Conservation (phyloP, 2,329 filamentous ascomycete genomes). For the Helicocarpus griseus region DNA sequence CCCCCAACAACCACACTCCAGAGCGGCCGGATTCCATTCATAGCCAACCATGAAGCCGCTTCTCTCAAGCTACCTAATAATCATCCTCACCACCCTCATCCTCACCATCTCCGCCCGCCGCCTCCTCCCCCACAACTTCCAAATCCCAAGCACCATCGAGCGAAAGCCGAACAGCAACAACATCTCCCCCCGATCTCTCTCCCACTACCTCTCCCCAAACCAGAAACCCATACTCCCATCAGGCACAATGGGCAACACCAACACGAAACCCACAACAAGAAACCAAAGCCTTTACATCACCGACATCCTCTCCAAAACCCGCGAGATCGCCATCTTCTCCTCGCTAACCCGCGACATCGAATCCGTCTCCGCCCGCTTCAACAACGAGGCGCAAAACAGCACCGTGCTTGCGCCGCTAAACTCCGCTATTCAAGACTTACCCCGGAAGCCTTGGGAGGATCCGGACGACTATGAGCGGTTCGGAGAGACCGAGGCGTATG, state of each 20-base stretch:
- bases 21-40: neutral
- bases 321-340: slow-evolving; percentile 74
- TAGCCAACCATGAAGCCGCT: neutral
- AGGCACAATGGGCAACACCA: neutral
- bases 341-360: slow-evolving; percentile 52
- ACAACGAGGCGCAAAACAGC: slow-evolving; percentile 54
- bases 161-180: neutral
- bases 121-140: neutral
- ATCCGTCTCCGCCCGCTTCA: slow-evolving; percentile 17
- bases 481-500: slow-evolving; percentile 59
- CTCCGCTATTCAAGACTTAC: slow-evolving; percentile 63
- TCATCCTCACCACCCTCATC: neutral
- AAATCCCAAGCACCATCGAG: neutral
- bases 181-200: no score
- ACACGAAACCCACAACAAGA: neutral
- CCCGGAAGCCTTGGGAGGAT: slow-evolving; percentile 65
- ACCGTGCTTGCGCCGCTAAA: slow-evolving; percentile 85
- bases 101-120: neutral
- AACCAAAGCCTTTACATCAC: slow-evolving; percentile 39
- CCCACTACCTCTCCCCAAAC: neutral
- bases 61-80: neutral
- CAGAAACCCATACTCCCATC: neutral
- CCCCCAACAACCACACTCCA: neutral
- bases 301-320: slow-evolving; percentile 72
- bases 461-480: slow-evolving; percentile 59